A percentile compares a stretch with the other conserved stretches of the same genome.
phyloP scores from a whole-genome alignment of 148 eudicot genomes.

The Rhododendron griersonianum region DNA sequence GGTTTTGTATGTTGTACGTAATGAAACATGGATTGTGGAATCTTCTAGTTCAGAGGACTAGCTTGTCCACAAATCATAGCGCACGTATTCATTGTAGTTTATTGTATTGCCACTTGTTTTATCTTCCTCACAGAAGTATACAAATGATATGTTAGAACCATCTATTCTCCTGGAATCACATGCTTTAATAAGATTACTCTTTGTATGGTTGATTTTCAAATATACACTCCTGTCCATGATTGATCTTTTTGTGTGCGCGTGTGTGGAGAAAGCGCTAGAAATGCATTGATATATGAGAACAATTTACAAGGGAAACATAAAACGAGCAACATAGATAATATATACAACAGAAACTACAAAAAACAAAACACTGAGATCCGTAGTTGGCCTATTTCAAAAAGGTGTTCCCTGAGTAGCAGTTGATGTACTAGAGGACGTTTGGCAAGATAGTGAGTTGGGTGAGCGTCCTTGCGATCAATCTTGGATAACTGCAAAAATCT shows the following conservation, averaged over 20 bases:
- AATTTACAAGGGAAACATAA: too few relatives aligned
- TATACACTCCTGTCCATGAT: background rate
- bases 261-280: too few relatives aligned
- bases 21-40: background rate
- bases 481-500: too few relatives aligned
- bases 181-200: background rate
- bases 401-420: too few relatives aligned
- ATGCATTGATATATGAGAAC: too few relatives aligned
- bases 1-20: background rate
- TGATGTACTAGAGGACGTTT: too few relatives aligned
- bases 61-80: background rate
- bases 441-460: too few relatives aligned
- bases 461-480: too few relatives aligned
- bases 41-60: background rate
- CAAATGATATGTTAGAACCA: background rate
- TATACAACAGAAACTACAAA: too few relatives aligned
- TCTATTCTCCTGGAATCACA: background rate
- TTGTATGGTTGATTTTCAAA: background rate
- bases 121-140: background rate
- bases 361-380: too few relatives aligned
- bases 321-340: too few relatives aligned
- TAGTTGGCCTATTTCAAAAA: too few relatives aligned
- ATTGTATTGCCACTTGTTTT: background rate
- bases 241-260: background rate
- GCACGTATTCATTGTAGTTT: background rate